Percentiles rank a stretch among this genome's conserved stretches.
These are phyloP conservation scores for Delonix regia DNA, from an alignment of 306 rosid genomes.

Conservation along the genomic window DNA sequence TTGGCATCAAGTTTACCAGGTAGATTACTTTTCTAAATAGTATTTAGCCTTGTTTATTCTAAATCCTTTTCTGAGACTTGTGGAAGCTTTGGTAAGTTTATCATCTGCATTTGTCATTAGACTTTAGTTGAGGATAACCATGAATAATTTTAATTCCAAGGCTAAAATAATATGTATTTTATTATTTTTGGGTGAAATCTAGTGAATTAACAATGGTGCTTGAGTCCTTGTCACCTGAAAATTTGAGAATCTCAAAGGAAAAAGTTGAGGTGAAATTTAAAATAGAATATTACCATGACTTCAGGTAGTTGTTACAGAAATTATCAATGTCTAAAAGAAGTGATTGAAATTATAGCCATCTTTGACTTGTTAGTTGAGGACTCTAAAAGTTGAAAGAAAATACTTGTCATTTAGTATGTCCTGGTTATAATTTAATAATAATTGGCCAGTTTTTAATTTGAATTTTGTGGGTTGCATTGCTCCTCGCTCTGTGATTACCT, in stretches of 20 bases:
- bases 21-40: conserved; percentile 35
- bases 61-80: conserved; percentile 12
- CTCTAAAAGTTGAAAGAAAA: too few species aligned
- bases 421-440: not conserved
- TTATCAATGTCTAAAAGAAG: not conserved
- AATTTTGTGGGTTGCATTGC: too few species aligned
- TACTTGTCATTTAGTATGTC: not conserved
- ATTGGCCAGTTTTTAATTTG: not conserved
- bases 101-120: not conserved
- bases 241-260: not conserved
- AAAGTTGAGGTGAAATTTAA: not conserved
- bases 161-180: not conserved
- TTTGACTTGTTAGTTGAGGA: not conserved
- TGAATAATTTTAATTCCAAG: not conserved
- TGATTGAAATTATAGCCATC: not conserved
- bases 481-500: conserved; percentile 13
- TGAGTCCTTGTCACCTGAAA: not conserved
- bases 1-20: conserved; percentile 94
- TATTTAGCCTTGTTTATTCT: conserved; percentile 21
- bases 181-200: not conserved
- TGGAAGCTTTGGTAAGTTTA: conserved; percentile 21
- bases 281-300: not conserved
- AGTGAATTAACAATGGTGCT: not conserved
- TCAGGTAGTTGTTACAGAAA: not conserved
- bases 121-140: not conserved